Evolutionary conservation across 75 land plant genomes (phyloP), one percentile per base, ranked within the genome.

Genomic region (Ceratopteris richardii): DNA sequence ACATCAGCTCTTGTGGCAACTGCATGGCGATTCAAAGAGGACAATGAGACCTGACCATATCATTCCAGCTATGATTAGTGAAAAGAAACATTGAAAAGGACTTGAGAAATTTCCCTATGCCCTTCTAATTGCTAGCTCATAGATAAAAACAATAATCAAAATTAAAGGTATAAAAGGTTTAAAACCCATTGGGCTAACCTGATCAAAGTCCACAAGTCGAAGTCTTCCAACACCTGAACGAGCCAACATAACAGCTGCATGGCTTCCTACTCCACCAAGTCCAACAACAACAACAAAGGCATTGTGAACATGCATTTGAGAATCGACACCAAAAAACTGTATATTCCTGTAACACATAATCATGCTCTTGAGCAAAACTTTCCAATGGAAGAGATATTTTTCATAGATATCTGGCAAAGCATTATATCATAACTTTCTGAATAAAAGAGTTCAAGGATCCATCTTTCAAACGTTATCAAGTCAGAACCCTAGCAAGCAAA

Each of bases 251-350:
- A 78, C 77, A 51, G 98, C 96, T 70, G 98, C 98, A 90, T 94
- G 98, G 57, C 98, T 94, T 12, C 98, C 98, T 50, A 94, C 98
- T 24, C 98, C 98, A 57, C 98, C 98, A 73, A 94, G 96, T 47
- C 98, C 98, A 62, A 94, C 78, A 36, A 94, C 86, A 17, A 94
- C 80, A 51, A 94, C 96, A 70, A 81, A 89, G 22, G 98, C 66
- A 31, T 63, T 56, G 33, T 80, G 76, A 44, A 94, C 88, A 71
- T 83, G 83, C 63, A 55, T 56, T 63, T 86, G 98, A n/a, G 76
- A 60, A 27, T 83, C 96, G 1, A 81, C 39, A 24, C 98, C 96
- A 73, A 86, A 94, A 60, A 94, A 94, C 51, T 94, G 98, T 19
- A 86, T 74, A 46, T 94, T 94, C 78, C 95, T 88, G 78, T 47